Percentiles rank a stretch among this genome's conserved stretches.
Conservation (phyloP, 2,329 filamentous ascomycete species). For the Sporothrix phasma region DNA sequence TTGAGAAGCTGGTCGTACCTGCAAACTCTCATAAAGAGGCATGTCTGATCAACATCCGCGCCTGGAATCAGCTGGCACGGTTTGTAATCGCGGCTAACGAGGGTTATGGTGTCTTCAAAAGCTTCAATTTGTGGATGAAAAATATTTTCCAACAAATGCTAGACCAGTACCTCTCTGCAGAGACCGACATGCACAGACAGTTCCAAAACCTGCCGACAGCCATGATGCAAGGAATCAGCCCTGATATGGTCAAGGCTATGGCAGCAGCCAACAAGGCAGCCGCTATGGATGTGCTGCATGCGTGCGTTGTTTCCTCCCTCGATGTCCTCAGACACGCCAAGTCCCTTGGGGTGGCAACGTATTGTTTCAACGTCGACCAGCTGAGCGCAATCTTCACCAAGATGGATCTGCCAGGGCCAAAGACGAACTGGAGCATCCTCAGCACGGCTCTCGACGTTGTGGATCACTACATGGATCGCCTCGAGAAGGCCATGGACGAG, state of each 20-base stretch:
- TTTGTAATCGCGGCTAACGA: slow-evolving; percentile 44
- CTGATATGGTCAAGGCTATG: slow-evolving; percentile 39
- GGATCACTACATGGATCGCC: slow-evolving; percentile 35
- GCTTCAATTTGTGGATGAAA: slow-evolving; percentile 48
- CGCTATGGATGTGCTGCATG: slow-evolving; percentile 42
- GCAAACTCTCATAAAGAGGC: slow-evolving; percentile 56
- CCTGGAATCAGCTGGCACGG: slow-evolving; percentile 52
- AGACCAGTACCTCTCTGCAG: slow-evolving; percentile 47
- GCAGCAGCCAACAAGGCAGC: slow-evolving; percentile 43
- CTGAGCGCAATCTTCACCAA: slow-evolving; percentile 42
- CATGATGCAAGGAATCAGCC: slow-evolving; percentile 32
- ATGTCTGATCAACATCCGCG: slow-evolving; percentile 51
- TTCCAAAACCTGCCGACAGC: slow-evolving; percentile 40
- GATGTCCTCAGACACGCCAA: slow-evolving; percentile 40
- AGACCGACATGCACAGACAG: slow-evolving; percentile 47
- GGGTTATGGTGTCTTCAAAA: slow-evolving; percentile 32
- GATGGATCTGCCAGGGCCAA: slow-evolving; percentile 33
- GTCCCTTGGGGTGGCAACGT: slow-evolving; percentile 38
- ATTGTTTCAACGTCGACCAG: slow-evolving; percentile 40
- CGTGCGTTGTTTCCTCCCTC: slow-evolving; percentile 39
- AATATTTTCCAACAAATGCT: slow-evolving; percentile 47
- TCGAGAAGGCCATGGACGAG: slow-evolving; percentile 33
- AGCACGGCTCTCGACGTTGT: slow-evolving; percentile 36
- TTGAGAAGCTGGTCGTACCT: slow-evolving; percentile 50
- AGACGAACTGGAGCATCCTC: slow-evolving; percentile 41